Conservation (phyloP, 305 asterid genomes). For the Petunia hybrid region DNA sequence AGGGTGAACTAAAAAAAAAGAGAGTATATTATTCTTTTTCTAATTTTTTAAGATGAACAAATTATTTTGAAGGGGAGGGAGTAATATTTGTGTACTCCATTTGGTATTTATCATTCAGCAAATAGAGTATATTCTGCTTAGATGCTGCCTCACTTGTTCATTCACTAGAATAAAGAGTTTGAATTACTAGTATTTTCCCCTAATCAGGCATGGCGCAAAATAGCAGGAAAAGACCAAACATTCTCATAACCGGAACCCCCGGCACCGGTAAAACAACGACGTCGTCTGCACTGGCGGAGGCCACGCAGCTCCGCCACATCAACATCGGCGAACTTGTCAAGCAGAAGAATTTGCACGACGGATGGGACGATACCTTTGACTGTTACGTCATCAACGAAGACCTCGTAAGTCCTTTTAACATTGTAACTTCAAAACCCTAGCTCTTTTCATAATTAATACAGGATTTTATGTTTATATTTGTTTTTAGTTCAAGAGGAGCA, state of each 20-base stretch:
- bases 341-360: slow-evolving; percentile 91
- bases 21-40: too few relatives aligned
- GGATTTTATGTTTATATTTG: neutral
- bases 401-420: slow-evolving; percentile 59
- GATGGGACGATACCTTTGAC: slow-evolving; percentile 89
- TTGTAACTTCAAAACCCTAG: neutral
- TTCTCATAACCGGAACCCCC: slow-evolving; percentile 88
- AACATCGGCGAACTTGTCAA: slow-evolving; percentile 85
- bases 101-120: too few relatives aligned
- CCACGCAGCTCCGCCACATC: slow-evolving; percentile 74
- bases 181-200: too few relatives aligned
- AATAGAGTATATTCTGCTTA: too few relatives aligned
- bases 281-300: slow-evolving; percentile 80
- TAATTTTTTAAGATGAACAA: too few relatives aligned
- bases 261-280: slow-evolving; percentile 95
- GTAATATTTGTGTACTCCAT: too few relatives aligned
- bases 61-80: too few relatives aligned
- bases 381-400: slow-evolving; percentile 90
- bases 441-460: neutral
- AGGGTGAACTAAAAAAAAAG: too few relatives aligned
- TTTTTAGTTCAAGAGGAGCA: neutral
- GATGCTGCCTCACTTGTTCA: too few relatives aligned
- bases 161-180: too few relatives aligned
- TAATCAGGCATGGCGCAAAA: slow-evolving; percentile 50
- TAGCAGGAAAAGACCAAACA: slow-evolving; percentile 65